These are phyloP conservation scores for Mucor circinelloides DNA, from an alignment of 371 early-diverging fungal species.

Conservation along the genomic window DNA sequence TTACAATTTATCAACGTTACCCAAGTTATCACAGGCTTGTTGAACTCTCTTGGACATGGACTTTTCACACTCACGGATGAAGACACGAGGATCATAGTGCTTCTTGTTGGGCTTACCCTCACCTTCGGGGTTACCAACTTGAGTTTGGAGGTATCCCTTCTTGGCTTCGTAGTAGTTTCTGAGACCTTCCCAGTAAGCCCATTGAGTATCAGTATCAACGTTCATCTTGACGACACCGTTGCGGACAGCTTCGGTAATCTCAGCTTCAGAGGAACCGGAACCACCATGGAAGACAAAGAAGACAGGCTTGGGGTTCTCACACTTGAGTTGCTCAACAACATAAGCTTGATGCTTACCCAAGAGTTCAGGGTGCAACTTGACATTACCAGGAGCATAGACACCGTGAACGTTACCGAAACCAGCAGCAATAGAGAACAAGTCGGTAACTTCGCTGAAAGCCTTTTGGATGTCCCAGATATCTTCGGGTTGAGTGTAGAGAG, in stretches of 20 bases:
- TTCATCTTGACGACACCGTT: constrained; percentile 95
- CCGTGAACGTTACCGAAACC: constrained; percentile 92
- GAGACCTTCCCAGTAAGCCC: constrained; percentile 81
- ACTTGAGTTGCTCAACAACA: constrained; percentile 69
- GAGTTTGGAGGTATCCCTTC: constrained; percentile 80
- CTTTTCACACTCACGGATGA: constrained; percentile 86
- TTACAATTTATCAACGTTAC: constrained; percentile 75
- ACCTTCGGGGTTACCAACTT: constrained; percentile 94
- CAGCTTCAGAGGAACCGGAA: constrained; percentile 81
- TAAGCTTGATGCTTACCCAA: constrained; percentile 85
- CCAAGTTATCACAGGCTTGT: constrained; percentile 78
- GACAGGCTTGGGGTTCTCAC: constrained; percentile 71
- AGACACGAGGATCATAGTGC: constrained; percentile 91
- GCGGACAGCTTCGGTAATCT: constrained; percentile 80
- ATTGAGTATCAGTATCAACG: constrained; percentile 83
- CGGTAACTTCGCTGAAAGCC: constrained; percentile 74
- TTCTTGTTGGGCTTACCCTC: constrained; percentile 93
- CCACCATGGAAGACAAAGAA: constrained; percentile 96
- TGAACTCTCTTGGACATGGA: constrained; percentile 79
- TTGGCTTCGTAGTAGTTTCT: constrained; percentile 70
- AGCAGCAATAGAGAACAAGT: constrained; percentile 89
- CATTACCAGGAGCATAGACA: constrained; percentile 92
- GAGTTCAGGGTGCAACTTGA: constrained; percentile 85
- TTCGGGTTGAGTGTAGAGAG: constrained; percentile 90
- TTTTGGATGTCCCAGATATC: constrained; percentile 91